These are phyloP conservation scores for Tylopilus plumbeoviolaceoides DNA, from an alignment of 768 basidiomycete species.

Conservation along the genomic window DNA sequence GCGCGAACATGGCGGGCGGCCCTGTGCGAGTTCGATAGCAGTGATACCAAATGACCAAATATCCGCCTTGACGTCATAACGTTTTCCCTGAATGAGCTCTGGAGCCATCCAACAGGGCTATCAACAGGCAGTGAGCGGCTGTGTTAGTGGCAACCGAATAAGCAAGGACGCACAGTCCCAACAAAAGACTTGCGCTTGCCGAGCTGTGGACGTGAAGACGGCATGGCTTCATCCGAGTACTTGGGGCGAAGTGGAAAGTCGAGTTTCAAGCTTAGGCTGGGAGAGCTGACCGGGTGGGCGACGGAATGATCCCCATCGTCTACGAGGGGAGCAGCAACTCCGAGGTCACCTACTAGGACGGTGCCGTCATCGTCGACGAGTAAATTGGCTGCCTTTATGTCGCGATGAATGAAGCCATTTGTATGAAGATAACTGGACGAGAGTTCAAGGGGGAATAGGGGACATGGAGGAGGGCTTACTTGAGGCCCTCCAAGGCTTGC, in stretches of 20 bases:
- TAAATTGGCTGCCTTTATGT: slow-evolving; percentile 91
- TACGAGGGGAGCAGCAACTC: slow-evolving; percentile 81
- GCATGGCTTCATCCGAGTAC: neutral
- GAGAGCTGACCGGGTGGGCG: slow-evolving; percentile 5
- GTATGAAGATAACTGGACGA: slow-evolving; percentile 70
- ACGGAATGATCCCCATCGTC: slow-evolving; percentile 54
- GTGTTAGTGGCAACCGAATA: neutral
- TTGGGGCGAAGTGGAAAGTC: slow-evolving; percentile 24
- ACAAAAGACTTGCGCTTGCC: slow-evolving; percentile 91
- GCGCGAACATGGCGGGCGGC: slow-evolving; percentile 79
- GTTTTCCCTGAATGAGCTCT: slow-evolving; percentile 80
- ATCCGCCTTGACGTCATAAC: slow-evolving; percentile 84
- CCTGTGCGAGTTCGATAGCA: slow-evolving; percentile 85
- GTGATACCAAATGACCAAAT: slow-evolving; percentile 98
- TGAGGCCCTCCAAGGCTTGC: slow-evolving; percentile 85
- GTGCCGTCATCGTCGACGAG: slow-evolving; percentile 89
- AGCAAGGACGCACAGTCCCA: slow-evolving; percentile 60
- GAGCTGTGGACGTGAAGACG: slow-evolving; percentile 39
- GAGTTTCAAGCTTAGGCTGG: slow-evolving; percentile 35
- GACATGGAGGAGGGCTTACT: slow-evolving; percentile 42
- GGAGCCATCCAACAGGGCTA: slow-evolving; percentile 98
- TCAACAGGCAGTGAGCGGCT: slow-evolving; percentile 1
- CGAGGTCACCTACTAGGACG: slow-evolving; percentile 87
- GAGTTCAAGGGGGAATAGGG: slow-evolving; percentile 2
- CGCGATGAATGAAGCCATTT: slow-evolving; percentile 90